Conservation (phyloP, 306 rosid genomes). For the Castanea sativa region DNA sequence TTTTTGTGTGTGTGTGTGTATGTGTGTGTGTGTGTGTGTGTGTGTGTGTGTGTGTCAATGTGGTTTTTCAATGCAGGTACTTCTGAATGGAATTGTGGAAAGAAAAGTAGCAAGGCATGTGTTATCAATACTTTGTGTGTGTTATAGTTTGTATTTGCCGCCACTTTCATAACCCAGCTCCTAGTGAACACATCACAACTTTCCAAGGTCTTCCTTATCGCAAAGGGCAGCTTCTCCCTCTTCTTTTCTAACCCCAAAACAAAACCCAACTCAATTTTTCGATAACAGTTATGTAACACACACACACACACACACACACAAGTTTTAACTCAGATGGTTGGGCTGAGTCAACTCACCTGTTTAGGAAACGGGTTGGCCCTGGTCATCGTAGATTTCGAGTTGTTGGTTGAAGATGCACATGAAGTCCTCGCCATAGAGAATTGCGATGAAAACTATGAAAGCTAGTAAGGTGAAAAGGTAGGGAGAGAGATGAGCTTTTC, state of each 20-base stretch:
- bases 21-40: rapidly evolving
- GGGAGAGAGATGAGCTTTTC: conserved; percentile 65
- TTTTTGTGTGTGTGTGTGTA: rapidly evolving
- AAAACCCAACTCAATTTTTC: conserved; percentile 18
- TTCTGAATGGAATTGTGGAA: too few species aligned
- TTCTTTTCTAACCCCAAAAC: conserved; percentile 40
- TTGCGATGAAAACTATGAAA: conserved; percentile 68
- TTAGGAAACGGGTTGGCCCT: conserved; percentile 25
- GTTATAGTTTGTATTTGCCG: too few species aligned
- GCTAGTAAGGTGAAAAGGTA: conserved; percentile 63
- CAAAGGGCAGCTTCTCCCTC: conserved; percentile 49
- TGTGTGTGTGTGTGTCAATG: too few species aligned
- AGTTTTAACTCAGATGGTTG: neutral
- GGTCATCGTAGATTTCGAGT: conserved; percentile 38
- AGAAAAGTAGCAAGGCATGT: too few species aligned
- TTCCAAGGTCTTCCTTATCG: conserved; percentile 49
- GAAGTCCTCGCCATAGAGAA: conserved; percentile 72
- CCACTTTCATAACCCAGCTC: conserved; percentile 47
- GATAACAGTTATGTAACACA: neutral
- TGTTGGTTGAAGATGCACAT: conserved; percentile 62
- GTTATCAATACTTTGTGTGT: too few species aligned
- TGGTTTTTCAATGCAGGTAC: too few species aligned
- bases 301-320: neutral
- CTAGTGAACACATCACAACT: conserved; percentile 79
- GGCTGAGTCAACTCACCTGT: conserved; percentile 48